Conservation (phyloP, 1,139 yeast genomes). For the Taphrina wiesneri region DNA sequence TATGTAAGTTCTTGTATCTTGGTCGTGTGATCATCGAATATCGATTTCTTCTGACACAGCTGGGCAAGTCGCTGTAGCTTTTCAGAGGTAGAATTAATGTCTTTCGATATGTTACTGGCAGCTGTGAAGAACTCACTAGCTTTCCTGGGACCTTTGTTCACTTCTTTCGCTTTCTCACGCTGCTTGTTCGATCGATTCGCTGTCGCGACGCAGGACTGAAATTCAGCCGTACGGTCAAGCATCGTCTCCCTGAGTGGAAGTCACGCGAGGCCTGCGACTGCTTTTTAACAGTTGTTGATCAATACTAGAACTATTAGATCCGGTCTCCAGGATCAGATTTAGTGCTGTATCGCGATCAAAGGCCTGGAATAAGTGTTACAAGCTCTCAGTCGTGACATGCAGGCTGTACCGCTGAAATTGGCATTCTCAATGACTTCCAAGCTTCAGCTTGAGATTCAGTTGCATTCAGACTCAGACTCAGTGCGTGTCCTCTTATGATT, state of each 20-base stretch:
- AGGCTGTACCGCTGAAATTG: too few relatives aligned
- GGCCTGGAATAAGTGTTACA: too few relatives aligned
- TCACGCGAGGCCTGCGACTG: background rate
- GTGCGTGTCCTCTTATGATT: background rate
- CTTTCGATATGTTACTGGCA: constrained; percentile 84
- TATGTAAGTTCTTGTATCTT: constrained; percentile 92
- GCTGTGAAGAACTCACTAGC: constrained; percentile 65
- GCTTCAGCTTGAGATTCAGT: too few relatives aligned
- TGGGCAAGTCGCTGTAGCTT: constrained; percentile 75
- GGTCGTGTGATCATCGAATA: constrained; percentile 90
- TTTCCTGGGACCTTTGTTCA: constrained; percentile 46
- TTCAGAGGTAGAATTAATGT: constrained; percentile 84
- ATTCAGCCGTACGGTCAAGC: constrained; percentile 73
- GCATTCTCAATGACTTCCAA: too few relatives aligned
- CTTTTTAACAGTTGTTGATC: background rate
- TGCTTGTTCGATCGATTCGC: constrained; percentile 40
- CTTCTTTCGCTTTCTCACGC: constrained; percentile 51
- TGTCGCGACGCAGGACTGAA: constrained; percentile 77
- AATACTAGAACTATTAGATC: background rate
- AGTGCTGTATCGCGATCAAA: too few relatives aligned
- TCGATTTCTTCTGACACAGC: constrained; percentile 84
- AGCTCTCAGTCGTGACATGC: too few relatives aligned
- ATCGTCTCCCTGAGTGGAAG: background rate
- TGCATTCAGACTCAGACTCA: background rate
- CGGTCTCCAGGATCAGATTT: background rate